Evolutionary conservation across 345 rosid species (phyloP).

Genomic region (Euphorbia lathyris): DNA sequence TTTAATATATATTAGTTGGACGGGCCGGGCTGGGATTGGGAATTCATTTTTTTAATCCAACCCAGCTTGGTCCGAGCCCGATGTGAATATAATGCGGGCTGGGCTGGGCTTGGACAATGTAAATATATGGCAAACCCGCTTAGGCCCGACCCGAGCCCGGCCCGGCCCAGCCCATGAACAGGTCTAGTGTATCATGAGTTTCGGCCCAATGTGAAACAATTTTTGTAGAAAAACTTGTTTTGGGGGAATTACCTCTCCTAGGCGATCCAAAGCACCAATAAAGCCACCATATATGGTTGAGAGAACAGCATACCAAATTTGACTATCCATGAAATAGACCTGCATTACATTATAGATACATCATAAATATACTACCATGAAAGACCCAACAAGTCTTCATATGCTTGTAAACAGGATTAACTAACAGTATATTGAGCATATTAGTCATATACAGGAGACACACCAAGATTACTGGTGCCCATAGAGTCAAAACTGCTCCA

Average conservation of each 20-base stretch:
- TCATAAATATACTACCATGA: slow-evolving; percentile 5
- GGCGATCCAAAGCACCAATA: slow-evolving; percentile 88
- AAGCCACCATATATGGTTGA: slow-evolving; percentile 92
- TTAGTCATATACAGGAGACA: slow-evolving; percentile 14
- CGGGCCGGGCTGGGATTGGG: too few relatives aligned
- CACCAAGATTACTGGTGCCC: slow-evolving; percentile 83
- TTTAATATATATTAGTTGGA: too few relatives aligned
- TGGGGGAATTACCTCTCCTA: slow-evolving; percentile 73
- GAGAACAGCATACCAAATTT: slow-evolving; percentile 88
- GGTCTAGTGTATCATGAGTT: background rate
- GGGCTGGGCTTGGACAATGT: too few relatives aligned
- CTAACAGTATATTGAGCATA: background rate
- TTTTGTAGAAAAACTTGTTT: background rate
- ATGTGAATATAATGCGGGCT: too few relatives aligned
- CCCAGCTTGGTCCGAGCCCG: too few relatives aligned
- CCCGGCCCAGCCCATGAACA: too few relatives aligned
- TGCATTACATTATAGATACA: slow-evolving; percentile 33
- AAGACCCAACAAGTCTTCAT: background rate
- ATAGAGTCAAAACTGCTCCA: slow-evolving; percentile 74
- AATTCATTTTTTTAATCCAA: too few relatives aligned
- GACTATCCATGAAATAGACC: slow-evolving; percentile 95
- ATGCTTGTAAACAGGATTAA: background rate
- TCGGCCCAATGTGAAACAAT: background rate
- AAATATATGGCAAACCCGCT: too few relatives aligned
- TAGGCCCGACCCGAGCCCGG: too few relatives aligned